Evolutionary conservation across 352 stramenopile species (phyloP), one percentile per base, ranked within the genome.

Genomic region (Globisporangium cylindrosporum): DNA sequence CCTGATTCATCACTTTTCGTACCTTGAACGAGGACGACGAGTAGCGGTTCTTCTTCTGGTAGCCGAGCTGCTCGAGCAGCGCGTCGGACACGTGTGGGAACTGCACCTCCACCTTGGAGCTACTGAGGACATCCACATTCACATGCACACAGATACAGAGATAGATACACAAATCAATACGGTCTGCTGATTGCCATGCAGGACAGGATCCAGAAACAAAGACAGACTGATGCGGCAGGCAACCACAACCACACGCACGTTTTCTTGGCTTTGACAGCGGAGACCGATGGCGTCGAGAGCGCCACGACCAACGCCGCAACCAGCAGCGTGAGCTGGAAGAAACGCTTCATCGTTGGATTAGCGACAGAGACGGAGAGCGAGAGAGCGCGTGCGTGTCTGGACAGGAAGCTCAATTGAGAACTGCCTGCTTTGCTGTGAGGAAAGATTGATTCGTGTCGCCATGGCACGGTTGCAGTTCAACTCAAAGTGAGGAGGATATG

Each of bases 11-110:
- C 38, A 46, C 49, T 18, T 20, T 29, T 14, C 46, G n/a, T 22
- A 82, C 78, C 73, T 92, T 90, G 72, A 92, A 90, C 59, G 73
- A 71, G 20, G 80, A 92, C 25, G 82, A 62, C 27, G 85, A 93
- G 74, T 90, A 90, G 53, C 80, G 77, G 69, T 91, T 92, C 76
- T 91, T 92, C 79, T 91, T 93, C 74, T 91, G 65, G 67, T 91
- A 93, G 32, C 85, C 85, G 32, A 93, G 74, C 60, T 91, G 83
- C 66, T 91, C 80, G 49, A 93, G 77, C 54, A 91, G 71, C 53
- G 81, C 81, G 14, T 93, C 85, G n/a, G 83, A 84, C 51, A 93
- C 82, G 55, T 90, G 80, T 25, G 84, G 82, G 76, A 92, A 90
- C 69, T 92, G 84, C 69, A 92, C 84, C 53, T 90, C 80, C 32